Conservation (phyloP, 257 asterid species). For the Lithospermum erythrorhizon region DNA sequence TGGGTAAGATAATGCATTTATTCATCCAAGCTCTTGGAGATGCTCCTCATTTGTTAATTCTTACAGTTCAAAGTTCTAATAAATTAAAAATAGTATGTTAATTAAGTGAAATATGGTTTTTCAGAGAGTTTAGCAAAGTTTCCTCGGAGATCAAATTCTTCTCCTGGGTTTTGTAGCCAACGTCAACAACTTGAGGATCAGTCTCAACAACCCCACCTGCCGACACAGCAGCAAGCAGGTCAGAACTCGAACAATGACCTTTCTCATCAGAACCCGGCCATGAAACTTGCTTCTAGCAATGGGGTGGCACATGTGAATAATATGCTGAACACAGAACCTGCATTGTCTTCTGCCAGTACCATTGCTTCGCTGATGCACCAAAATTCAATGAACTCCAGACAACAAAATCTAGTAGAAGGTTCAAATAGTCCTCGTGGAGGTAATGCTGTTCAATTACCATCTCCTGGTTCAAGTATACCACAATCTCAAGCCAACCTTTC, state of each 20-base stretch:
- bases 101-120: constrained; percentile 12
- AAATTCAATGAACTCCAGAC: constrained; percentile 67
- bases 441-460: constrained; percentile 47
- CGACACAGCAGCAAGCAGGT: constrained; percentile 24
- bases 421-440: constrained; percentile 45
- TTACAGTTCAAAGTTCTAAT: background rate
- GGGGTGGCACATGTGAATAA: constrained; percentile 37
- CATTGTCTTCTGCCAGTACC: constrained; percentile 35
- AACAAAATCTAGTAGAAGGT: constrained; percentile 33
- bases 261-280: constrained; percentile 30
- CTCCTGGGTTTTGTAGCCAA: constrained; percentile 53
- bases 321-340: constrained; percentile 29
- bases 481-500: constrained; percentile 48
- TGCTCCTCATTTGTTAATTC: background rate
- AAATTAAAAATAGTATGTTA: background rate
- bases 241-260: constrained; percentile 49
- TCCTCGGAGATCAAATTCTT: constrained; percentile 57
- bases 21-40: background rate
- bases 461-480: constrained; percentile 54
- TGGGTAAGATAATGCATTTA: constrained; percentile 50
- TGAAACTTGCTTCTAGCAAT: constrained; percentile 43
- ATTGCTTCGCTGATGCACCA: constrained; percentile 54
- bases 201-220: constrained; percentile 31
- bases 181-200: constrained; percentile 52
- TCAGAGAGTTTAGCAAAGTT: constrained; percentile 89